phyloP scores from a whole-genome alignment of 1,284 basidiomycete genomes.

The Prillingera fragicola region DNA sequence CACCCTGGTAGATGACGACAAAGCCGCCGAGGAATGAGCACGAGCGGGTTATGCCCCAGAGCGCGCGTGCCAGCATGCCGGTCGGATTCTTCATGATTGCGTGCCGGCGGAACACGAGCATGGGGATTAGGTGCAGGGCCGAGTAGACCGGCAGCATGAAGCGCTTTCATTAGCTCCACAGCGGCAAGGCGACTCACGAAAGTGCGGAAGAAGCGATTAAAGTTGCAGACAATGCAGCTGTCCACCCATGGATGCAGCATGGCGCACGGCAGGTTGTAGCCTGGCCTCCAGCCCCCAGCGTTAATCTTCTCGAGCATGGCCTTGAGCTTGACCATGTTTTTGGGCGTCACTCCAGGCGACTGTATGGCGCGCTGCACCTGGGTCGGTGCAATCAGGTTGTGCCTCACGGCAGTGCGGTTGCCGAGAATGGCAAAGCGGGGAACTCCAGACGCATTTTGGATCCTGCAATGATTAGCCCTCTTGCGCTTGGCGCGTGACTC shows the following conservation, averaged over 20 bases:
- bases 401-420: conserved; percentile 59
- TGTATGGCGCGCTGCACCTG: conserved; percentile 57
- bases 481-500: conserved; percentile 22
- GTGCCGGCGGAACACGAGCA: conserved; percentile 63
- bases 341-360: conserved; percentile 43
- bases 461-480: conserved; percentile 44
- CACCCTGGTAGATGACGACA: conserved; percentile 78
- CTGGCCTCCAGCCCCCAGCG: conserved; percentile 22
- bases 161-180: conserved; percentile 20
- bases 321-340: conserved; percentile 26
- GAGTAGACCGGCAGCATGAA: conserved; percentile 79
- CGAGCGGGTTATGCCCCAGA: conserved; percentile 71
- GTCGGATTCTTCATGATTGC: conserved; percentile 54
- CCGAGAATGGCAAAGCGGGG: conserved; percentile 58
- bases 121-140: conserved; percentile 83
- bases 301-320: conserved; percentile 29
- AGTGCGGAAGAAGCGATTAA: conserved; percentile 72
- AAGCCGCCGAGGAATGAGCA: conserved; percentile 84
- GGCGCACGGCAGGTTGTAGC: conserved; percentile 49
- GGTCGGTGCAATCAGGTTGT: conserved; percentile 55
- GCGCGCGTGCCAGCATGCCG: conserved; percentile 60
- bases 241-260: conserved; percentile 76
- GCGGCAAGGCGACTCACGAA: conserved; percentile 48
- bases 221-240: conserved; percentile 61
- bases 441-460: conserved; percentile 62